Evolutionary conservation across 257 asterid species (phyloP).

Genomic region (Gentiana dahurica): DNA sequence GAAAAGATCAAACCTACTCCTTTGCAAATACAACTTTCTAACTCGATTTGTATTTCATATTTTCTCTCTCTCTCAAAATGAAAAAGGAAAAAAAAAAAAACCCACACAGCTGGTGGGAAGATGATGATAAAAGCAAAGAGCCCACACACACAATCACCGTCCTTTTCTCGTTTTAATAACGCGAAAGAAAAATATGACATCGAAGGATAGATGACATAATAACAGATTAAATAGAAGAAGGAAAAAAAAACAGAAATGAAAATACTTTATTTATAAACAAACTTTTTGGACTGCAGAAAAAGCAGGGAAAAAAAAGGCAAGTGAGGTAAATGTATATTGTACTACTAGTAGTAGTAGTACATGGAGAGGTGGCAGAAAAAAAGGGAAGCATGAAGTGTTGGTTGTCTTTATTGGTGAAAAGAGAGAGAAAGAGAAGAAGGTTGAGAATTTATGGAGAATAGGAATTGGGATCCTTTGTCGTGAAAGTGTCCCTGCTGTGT

Average conservation of each 20-base stretch:
- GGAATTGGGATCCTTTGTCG: too few species aligned
- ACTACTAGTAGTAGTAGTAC: too few species aligned
- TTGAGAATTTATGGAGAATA: constrained; percentile 52
- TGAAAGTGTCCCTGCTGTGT: too few species aligned
- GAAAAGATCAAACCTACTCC: constrained; percentile 40
- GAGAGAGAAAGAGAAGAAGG: constrained; percentile 5
- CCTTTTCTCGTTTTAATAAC: constrained; percentile 35
- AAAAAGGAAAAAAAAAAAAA: neutral
- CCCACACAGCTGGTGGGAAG: constrained; percentile 15
- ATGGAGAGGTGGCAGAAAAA: constrained; percentile 13
- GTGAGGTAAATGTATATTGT: constrained; percentile 9
- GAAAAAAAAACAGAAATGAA: neutral
- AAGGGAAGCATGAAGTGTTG: constrained; percentile 17
- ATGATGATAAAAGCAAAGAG: constrained; percentile 14
- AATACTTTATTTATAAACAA: neutral
- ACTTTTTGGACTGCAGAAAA: constrained; percentile 11
- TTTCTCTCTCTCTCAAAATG: constrained; percentile 19
- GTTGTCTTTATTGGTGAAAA: constrained; percentile 8
- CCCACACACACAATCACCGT: constrained; percentile 23
- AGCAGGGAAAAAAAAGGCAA: constrained; percentile 9
- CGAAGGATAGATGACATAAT: neutral
- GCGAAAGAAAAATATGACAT: constrained; percentile 9
- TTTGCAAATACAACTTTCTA: constrained; percentile 19
- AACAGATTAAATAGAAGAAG: constrained; percentile 15
- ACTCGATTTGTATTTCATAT: neutral